Conservation (phyloP, 1,139 yeast genomes). For the Meyerozyma athensensis region DNA sequence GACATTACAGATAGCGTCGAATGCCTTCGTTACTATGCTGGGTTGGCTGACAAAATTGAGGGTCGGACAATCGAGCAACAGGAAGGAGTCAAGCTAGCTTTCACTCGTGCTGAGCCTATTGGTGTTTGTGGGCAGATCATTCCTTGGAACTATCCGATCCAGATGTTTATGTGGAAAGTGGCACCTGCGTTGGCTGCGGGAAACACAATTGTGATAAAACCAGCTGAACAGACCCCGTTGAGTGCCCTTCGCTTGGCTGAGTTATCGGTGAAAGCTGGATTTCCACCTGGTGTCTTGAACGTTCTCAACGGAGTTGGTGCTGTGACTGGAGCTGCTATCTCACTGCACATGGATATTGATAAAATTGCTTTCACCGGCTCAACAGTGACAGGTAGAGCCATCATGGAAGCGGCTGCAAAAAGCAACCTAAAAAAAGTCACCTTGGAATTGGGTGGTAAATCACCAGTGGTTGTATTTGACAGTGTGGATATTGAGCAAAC, state of each 20-base stretch:
- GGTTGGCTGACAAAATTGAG: slow-evolving; percentile 4
- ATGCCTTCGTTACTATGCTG: slow-evolving; percentile 5
- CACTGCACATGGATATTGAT: slow-evolving; percentile 62
- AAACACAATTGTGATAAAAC: slow-evolving; percentile 84
- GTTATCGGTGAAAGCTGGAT: slow-evolving; percentile 72
- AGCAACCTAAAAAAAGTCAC: slow-evolving; percentile 75
- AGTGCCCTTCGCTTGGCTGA: slow-evolving; percentile 78
- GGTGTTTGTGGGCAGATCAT: slow-evolving; percentile 91
- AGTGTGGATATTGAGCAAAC: slow-evolving; percentile 68
- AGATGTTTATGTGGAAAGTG: slow-evolving; percentile 88
- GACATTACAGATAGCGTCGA: slow-evolving; percentile 3
- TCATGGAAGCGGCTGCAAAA: slow-evolving; percentile 67
- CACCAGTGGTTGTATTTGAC: slow-evolving; percentile 73
- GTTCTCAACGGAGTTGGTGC: slow-evolving; percentile 75
- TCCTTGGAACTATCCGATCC: slow-evolving; percentile 95
- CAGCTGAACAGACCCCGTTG: slow-evolving; percentile 86
- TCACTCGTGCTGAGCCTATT: slow-evolving; percentile 47
- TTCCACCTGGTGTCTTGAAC: slow-evolving; percentile 82
- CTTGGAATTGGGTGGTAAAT: slow-evolving; percentile 83
- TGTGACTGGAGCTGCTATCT: slow-evolving; percentile 70
- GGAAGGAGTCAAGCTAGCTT: slow-evolving; percentile 4
- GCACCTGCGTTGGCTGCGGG: slow-evolving; percentile 95
- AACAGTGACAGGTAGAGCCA: slow-evolving; percentile 72
- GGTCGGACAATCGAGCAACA: slow-evolving; percentile 4
- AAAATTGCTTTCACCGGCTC: slow-evolving; percentile 87